Evolutionary conservation across 1,139 yeast genomes (phyloP), one percentile per base, ranked within the genome.

Genomic region (Diutina sp.): DNA sequence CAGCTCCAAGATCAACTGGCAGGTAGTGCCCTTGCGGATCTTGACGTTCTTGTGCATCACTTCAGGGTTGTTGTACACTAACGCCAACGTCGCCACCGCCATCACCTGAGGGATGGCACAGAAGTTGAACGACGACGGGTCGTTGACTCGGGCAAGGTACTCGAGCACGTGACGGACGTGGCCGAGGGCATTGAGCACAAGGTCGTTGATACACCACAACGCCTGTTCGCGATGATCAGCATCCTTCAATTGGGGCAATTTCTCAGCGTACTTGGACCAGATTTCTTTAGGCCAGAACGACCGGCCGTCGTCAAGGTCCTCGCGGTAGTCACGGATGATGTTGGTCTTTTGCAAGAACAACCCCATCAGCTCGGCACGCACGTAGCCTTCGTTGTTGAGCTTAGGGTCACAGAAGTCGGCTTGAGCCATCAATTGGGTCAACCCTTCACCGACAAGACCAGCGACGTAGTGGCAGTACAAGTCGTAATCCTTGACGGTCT

Each of bases 21-120:
- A 86, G 1, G 99, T 86, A 46, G 88, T 83, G n/a, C 97, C 97
- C 71, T 89, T 88, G 72, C 98, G 82, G 67, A 95, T 87, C 75
- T 95, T 95, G 61, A 93, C 87, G 65, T 88, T 84, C 48, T 71
- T 69, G 56, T 83, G 80, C 65, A 93, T 80, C 3, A 93, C 87
- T 4, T 75, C 69, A 9, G 85, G 85, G 72, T 95, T 95, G 68
- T 88, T 85, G 76, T 87, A 91, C 50, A 93, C 87, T 58, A 85
- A 77, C 30, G 93, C 91, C 64, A 93, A 76, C 0, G 98, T 90
- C 8, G 98, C 97, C 67, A 93, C 86, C 50, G 98, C 97, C 99
- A 93, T 93, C 41, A 91, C 97, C 72, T 93, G 99, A 21, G 99
- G 99, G 66, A 93, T 93, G 18, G 97, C 91, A 73, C 98, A 91